A percentile compares a stretch with the other conserved stretches of the same genome.
phyloP scores from a whole-genome alignment of 225 moss, liverwort and hornwort species.

The Asterella californica region DNA sequence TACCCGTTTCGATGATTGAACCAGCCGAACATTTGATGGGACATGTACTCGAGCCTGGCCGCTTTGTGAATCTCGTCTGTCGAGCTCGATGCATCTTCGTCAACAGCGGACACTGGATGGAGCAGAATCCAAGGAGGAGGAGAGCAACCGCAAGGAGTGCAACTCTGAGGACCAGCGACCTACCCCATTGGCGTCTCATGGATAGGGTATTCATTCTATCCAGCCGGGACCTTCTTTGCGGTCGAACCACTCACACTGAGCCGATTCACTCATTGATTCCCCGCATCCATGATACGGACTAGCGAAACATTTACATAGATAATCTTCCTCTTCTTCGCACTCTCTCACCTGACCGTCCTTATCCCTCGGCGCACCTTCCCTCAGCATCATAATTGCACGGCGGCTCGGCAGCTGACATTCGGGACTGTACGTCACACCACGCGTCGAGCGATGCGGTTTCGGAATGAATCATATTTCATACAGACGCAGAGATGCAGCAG shows the following conservation, averaged over 20 bases:
- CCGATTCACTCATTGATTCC: not conserved
- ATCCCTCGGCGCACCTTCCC: not conserved
- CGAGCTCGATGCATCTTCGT: not conserved
- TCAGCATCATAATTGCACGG: not conserved
- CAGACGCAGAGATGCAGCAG: not conserved
- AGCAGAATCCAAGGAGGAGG: not conserved
- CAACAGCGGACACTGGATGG: not conserved
- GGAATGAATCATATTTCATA: not conserved
- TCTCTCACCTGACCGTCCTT: not conserved
- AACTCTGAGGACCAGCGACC: not conserved
- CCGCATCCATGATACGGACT: not conserved
- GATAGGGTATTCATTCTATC: not conserved
- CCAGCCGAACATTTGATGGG: too few relatives aligned
- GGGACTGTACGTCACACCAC: not conserved
- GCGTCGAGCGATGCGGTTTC: not conserved
- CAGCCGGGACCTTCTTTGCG: not conserved
- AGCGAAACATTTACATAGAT: not conserved
- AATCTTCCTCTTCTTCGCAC: not conserved
- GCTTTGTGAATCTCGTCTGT: not conserved
- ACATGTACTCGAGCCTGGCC: not conserved
- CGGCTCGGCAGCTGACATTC: conserved; percentile 10
- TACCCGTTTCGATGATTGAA: too few relatives aligned
- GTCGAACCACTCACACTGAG: not conserved
- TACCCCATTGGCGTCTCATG: not conserved
- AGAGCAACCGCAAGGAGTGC: not conserved